Evolutionary conservation across 495 filamentous ascomycete species (phyloP), one percentile per base, ranked within the genome.

Genomic region (Penicillium lividum): DNA sequence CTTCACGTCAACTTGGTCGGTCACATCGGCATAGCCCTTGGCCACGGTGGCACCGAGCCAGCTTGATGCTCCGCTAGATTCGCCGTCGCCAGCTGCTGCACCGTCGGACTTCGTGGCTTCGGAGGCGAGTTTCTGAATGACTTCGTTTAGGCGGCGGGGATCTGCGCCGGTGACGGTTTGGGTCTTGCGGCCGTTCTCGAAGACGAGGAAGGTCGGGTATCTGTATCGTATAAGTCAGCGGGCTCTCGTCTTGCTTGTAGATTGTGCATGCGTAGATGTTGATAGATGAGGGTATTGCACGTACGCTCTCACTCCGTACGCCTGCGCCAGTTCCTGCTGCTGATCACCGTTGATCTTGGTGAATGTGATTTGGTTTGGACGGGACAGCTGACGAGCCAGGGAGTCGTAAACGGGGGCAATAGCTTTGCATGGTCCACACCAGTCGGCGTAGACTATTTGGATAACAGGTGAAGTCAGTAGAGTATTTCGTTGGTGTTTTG

Each of bases 401-500:
- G 89, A 82, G 62, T 93, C 89, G 74, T 90, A 97, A 53, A 90
- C 68, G 9, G 92, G 91, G n/a, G 88, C 88, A 57, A 96, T 90
- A 55, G 83, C 77, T 62, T 92, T 90, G 82, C 90, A 96, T 65
- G 93, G 90, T 29, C 79, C 86, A 71, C 89, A 93, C 89, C 89
- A 94, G 64, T 89, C 84, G 65, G 92, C 90, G 71, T 91, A 90
- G 80, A 97, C 92, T 96, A 65, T 49, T 3, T 1, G 15, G 28
- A 16, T 46, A 15, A 28, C 51, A 29, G 25, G 11, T 42, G 30
- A 45, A 44, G 44, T 62, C 42, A 63, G 58, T 53, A 31, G 38
- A 34, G 30, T 44, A 36, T 53, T 29, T 4, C 11, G 4, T 10
- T 40, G 38, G 38, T 40, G 38, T n/a, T 33, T 40, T 40, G 38